Conservation (phyloP, 192 early-diverging fungal genomes). For the Phlyctochytrium arcticum region DNA sequence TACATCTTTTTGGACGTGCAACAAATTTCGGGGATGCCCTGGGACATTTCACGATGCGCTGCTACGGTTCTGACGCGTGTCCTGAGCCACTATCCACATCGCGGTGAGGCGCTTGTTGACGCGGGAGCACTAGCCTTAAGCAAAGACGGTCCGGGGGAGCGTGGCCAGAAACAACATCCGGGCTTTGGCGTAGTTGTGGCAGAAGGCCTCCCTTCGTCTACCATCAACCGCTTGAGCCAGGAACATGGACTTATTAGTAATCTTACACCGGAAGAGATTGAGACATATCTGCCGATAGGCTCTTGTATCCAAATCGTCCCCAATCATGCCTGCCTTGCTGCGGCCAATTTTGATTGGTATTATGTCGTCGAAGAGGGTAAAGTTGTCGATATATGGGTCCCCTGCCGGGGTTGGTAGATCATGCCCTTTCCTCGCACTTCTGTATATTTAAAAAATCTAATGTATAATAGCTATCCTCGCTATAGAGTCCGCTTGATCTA, state of each 20-base stretch:
- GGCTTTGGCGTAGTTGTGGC: conserved; percentile 1
- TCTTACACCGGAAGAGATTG: not conserved
- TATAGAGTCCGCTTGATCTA: no score
- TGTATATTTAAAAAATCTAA: no score
- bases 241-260: conserved; percentile 13
- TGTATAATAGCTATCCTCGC: no score
- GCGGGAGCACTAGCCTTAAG: conserved; percentile 9
- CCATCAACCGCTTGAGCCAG: conserved; percentile 12
- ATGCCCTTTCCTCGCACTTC: no score
- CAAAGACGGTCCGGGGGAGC: conserved; percentile 16
- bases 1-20: conserved; percentile 20
- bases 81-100: conserved; percentile 9
- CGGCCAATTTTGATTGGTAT: conserved; percentile 22
- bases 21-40: conserved; percentile 17
- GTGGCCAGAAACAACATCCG: conserved; percentile 3
- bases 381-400: conserved; percentile 19
- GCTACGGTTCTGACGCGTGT: conserved; percentile 18
- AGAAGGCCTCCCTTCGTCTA: not conserved
- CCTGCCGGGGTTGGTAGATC: conserved; percentile 23
- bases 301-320: conserved; percentile 1
- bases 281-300: not conserved
- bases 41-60: conserved; percentile 2
- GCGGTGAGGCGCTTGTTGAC: conserved; percentile 12
- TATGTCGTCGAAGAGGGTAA: conserved; percentile 14
- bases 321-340: conserved; percentile 21